Conservation (phyloP, 352 stramenopile species). For the Phytophthora pisi region DNA sequence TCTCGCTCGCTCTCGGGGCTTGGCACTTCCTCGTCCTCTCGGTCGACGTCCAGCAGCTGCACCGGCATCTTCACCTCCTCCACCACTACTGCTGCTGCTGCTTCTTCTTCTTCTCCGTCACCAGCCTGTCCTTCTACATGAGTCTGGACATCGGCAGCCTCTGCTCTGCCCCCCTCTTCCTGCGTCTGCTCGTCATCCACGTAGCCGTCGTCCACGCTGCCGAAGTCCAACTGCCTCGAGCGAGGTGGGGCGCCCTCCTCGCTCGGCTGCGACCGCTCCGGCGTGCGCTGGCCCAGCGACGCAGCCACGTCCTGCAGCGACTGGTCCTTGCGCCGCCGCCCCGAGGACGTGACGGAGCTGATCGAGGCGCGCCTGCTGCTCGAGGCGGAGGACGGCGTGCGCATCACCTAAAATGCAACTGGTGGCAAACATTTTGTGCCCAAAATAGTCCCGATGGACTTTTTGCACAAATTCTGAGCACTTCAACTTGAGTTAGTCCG, state of each 20-base stretch:
- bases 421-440: not conserved
- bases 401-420: not conserved
- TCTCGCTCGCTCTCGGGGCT: not conserved
- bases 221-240: constrained; percentile 45
- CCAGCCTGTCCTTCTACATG: not conserved
- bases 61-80: constrained; percentile 1
- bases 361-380: constrained; percentile 18
- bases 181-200: constrained; percentile 12
- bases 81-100: not conserved
- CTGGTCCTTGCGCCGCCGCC: constrained; percentile 27
- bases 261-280: constrained; percentile 5
- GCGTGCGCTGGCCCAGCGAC: constrained; percentile 27
- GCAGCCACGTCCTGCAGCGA: constrained; percentile 22
- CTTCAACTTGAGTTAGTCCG: constrained; percentile 23
- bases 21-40: not conserved
- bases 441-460: constrained; percentile 16
- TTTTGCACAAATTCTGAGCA: constrained; percentile 22
- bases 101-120: not conserved
- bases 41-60: not conserved
- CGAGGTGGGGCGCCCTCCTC: constrained; percentile 19
- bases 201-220: constrained; percentile 21
- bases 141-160: not conserved
- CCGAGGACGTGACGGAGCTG: constrained; percentile 30
- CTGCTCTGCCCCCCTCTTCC: not conserved
- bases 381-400: constrained; percentile 8